Percentiles rank a stretch among this genome's conserved stretches.
Evolutionary conservation across 495 filamentous ascomycete species (phyloP).

Genomic region (Penicillium bovifimosum): DNA sequence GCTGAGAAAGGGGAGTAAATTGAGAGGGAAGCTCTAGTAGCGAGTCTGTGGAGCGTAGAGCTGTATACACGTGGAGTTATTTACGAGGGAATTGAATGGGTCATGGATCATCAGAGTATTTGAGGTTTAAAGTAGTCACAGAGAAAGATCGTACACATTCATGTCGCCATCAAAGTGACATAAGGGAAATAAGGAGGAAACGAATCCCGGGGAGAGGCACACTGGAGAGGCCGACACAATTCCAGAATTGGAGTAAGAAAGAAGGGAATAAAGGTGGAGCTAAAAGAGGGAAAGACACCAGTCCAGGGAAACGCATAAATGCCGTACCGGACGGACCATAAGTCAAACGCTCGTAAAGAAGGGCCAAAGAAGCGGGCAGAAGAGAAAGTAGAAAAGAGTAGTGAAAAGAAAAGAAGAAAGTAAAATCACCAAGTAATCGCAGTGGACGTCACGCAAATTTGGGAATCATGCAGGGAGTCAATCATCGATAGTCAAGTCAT

Average conservation of each 20-base stretch:
- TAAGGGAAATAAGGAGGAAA: constrained; percentile 14
- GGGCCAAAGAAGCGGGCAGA: constrained; percentile 11
- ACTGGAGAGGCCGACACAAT: constrained; percentile 13
- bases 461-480: constrained; percentile 12
- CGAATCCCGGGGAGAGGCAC: not conserved
- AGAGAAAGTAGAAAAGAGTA: constrained; percentile 8
- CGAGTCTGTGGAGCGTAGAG: not conserved
- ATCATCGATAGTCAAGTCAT: constrained; percentile 14
- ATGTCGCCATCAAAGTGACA: constrained; percentile 25
- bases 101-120: constrained; percentile 3
- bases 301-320: constrained; percentile 8
- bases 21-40: not conserved
- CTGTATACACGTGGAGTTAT: not conserved
- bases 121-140: constrained; percentile 13
- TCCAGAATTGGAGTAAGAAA: constrained; percentile 16
- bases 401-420: constrained; percentile 9
- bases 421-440: constrained; percentile 11
- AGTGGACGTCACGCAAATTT: constrained; percentile 13
- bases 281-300: constrained; percentile 14
- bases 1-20: no score
- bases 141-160: constrained; percentile 25
- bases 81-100: not conserved
- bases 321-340: constrained; percentile 25
- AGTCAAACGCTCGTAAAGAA: constrained; percentile 20
- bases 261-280: constrained; percentile 11